A percentile compares a stretch with the other conserved stretches of the same genome.
These are phyloP conservation scores for Pochonia chlamydosporia DNA, from an alignment of 2,329 filamentous ascomycete species.

Conservation along the genomic window DNA sequence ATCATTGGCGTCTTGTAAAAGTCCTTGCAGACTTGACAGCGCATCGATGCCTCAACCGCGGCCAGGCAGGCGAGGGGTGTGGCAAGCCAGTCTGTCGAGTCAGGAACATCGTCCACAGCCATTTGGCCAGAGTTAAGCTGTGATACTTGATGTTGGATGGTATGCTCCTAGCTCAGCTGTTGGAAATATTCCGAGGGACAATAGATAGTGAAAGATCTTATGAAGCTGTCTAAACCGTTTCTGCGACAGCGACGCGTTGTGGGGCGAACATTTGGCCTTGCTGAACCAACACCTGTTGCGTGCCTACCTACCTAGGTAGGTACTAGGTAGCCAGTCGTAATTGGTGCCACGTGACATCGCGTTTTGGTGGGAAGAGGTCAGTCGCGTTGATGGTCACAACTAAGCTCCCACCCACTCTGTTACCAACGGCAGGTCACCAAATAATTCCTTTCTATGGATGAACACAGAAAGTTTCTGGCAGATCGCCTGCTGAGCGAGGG, in stretches of 20 bases:
- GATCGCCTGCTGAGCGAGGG: slow-evolving; percentile 72
- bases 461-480: slow-evolving; percentile 68
- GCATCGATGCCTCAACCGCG: slow-evolving; percentile 74
- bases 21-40: slow-evolving; percentile 97
- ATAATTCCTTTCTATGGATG: slow-evolving; percentile 39
- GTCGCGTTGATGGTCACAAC: background rate
- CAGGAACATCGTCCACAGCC: slow-evolving; percentile 45
- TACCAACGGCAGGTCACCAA: background rate
- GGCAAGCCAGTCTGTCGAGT: slow-evolving; percentile 79
- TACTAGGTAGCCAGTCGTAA: background rate
- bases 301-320: background rate
- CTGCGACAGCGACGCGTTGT: slow-evolving; percentile 11
- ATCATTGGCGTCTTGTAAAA: slow-evolving; percentile 94
- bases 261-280: no score
- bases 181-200: background rate
- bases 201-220: no score
- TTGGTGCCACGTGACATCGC: slow-evolving; percentile 29
- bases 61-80: slow-evolving; percentile 63
- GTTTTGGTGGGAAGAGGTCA: slow-evolving; percentile 16
- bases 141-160: background rate
- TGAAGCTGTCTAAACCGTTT: no score
- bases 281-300: no score
- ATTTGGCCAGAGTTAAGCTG: slow-evolving; percentile 15
- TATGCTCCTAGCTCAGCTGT: no score
- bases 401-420: background rate